These are phyloP conservation scores for Paecilomyces niveus DNA, from an alignment of 2,329 filamentous ascomycete species.

Conservation along the genomic window DNA sequence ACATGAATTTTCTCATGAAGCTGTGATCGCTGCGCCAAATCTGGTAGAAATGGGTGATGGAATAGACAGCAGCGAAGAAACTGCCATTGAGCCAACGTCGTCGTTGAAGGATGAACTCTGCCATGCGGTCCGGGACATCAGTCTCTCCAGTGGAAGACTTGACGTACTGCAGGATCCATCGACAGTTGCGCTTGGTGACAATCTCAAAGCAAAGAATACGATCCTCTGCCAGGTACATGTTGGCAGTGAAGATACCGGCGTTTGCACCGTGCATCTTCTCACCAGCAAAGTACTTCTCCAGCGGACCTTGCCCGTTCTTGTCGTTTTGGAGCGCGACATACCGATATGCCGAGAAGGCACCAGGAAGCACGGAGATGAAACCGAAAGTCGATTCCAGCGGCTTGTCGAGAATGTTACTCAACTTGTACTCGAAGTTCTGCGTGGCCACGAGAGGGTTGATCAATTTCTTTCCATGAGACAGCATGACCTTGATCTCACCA, in stretches of 20 bases:
- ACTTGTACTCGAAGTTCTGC: constrained; percentile 99
- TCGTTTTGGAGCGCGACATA: constrained; percentile 94
- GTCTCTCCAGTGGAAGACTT: constrained; percentile 96
- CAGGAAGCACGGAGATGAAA: constrained; percentile 93
- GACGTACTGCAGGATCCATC: constrained; percentile 97
- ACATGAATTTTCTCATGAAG: constrained; percentile 76
- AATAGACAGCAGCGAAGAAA: constrained; percentile 96
- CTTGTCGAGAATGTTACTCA: constrained; percentile 98
- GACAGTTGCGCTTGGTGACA: constrained; percentile 92
- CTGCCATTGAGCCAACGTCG: constrained; percentile 96
- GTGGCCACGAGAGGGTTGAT: constrained; percentile 90
- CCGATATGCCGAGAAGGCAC: constrained; percentile 96
- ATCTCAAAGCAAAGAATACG: constrained; percentile 61
- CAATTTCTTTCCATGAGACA: constrained; percentile 77
- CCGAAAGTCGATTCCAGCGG: constrained; percentile 95
- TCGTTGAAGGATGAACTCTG: constrained; percentile 90
- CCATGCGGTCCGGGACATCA: constrained; percentile 88
- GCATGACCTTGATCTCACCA: constrained; percentile 98
- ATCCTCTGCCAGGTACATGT: constrained; percentile 52
- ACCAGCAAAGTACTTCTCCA: constrained; percentile 95
- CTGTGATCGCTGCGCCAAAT: constrained; percentile 93
- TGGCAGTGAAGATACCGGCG: constrained; percentile 94
- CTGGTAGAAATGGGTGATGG: constrained; percentile 89
- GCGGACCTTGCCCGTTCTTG: constrained; percentile 82
- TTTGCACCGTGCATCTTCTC: constrained; percentile 92